Base-by-base conservation (phyloP, 148 eudicot species). In the Silene conica region DNA sequence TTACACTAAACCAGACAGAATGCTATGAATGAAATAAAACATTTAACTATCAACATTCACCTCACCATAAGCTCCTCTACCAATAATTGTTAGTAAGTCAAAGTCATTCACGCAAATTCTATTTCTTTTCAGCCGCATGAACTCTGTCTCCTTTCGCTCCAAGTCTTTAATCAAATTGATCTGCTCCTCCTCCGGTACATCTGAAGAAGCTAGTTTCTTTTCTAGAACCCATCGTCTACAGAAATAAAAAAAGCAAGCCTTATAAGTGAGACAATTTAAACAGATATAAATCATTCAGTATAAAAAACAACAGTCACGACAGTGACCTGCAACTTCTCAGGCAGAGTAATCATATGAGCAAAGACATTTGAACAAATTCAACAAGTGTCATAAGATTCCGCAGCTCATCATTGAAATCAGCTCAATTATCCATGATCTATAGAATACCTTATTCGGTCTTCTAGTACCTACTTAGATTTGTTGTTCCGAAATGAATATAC, bases 21-120 rank as follows among this genome's bases (percentile, higher is more conserved):
- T 65, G 74, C 66, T 69, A 31, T 70, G 12, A 70, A 43, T 28
- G 19, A 62, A 25, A 65, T 31, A 3, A 43, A 19, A 67, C 55
- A n/a, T 20, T 0, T n/a, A 67, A 3, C n/a, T 25, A 67, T 4
- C 26, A 67, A 45, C n/a, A 83, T 93, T 85, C 78, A 93, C 98
- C 98, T 93, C 98, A 41, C 98, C 98, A 78, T 81, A 93, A 78
- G 98, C 98, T 80, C 98, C 98, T 83, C 98, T 87, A 28, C 98
- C 98, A 58, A 93, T 90, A 80, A 93, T 90, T 75, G 96, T 93
- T 70, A 93, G 81, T 66, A 86, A 85, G 77, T 93, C 98, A 82
- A 93, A 93, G 82, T 93, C 98, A 82, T 93, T 94, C 48, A 90
- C 98, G 50, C 96, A 89, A 74, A 90, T 90, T 77, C 90, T 91